A percentile compares a stretch with the other conserved stretches of the same genome.
phyloP scores from a whole-genome alignment of 306 rosid genomes.

The Trichosanthes cucumerina region DNA sequence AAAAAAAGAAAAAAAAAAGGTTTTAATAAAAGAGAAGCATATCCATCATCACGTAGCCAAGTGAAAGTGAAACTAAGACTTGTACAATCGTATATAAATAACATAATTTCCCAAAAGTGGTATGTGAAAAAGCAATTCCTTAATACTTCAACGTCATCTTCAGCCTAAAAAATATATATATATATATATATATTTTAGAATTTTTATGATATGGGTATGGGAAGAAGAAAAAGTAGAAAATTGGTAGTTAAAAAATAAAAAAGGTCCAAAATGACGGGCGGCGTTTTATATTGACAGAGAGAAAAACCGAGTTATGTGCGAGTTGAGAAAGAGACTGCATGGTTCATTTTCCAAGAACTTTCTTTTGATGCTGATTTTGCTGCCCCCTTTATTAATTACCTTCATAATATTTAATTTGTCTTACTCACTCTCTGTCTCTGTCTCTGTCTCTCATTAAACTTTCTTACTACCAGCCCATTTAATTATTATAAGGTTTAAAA shows the following conservation, averaged over 20 bases:
- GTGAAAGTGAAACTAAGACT: not conserved
- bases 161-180: not conserved
- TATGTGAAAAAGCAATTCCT: not conserved
- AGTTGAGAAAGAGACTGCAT: not conserved
- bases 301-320: not conserved
- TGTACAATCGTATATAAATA: not conserved
- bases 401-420: not conserved
- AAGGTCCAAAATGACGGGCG: not conserved
- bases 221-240: not conserved
- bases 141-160: not conserved
- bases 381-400: not conserved
- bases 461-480: not conserved
- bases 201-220: not conserved
- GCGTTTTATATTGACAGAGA: not conserved
- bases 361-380: not conserved
- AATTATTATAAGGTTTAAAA: not conserved
- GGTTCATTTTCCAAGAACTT: constrained; percentile 11
- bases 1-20: too few species aligned
- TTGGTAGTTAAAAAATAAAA: not conserved
- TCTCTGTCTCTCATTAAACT: not conserved
- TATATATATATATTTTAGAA: too few species aligned
- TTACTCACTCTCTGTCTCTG: not conserved
- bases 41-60: not conserved
- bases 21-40: not conserved
- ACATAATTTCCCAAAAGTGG: not conserved